Evolutionary conservation across 2,329 filamentous ascomycete genomes (phyloP), one percentile per base, ranked within the genome.

Genomic region (Aspergillus viridinutans): DNA sequence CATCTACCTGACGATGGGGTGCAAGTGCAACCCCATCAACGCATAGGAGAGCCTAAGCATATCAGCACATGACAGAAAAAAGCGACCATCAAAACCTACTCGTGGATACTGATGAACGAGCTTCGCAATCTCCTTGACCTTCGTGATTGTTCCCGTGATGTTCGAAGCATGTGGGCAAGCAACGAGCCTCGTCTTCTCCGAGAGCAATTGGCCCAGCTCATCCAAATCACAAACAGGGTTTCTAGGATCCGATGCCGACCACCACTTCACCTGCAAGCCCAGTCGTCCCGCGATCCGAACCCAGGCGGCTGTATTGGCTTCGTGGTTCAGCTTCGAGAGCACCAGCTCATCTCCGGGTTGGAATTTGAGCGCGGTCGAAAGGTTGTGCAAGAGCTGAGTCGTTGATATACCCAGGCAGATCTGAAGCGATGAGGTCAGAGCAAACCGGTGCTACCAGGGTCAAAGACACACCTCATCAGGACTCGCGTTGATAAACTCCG

Each of bases 1-100:
- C 86, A 68, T 93, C 86, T 10, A 93, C 74, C 7, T 77, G 77
- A 4, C 88, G 80, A 70, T 93, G 90, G 0, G 90, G 90, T 0
- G 89, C 89, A 66, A 85, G 90, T 3, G 88, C 87, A 0, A 92
- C 90, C 2, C 85, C 89, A 72, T 93, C 90, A 5, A 92, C 88
- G 61, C 83, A 86, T 1, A 92, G 75, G 1, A 91, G 71, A 1
- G 87, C 84, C 68, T 69, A 26, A 17, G 26, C 6, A 56, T 17
- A 38, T 38, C 14, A 38, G 32, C 14, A 38, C 12, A 17, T 38
- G 14, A 14, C 14, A 38, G 7, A 14, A 38, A 38, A 7, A 38
- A 17, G 3, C 14, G 2, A 38, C 32, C 32, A 17, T 29, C 2
- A 17, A 17, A 7, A 38, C 64, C 28, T 51, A 69, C 67, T 0